Evolutionary conservation across 1,139 yeast genomes (phyloP).

Genomic region (Nakaseomyces sp.): DNA sequence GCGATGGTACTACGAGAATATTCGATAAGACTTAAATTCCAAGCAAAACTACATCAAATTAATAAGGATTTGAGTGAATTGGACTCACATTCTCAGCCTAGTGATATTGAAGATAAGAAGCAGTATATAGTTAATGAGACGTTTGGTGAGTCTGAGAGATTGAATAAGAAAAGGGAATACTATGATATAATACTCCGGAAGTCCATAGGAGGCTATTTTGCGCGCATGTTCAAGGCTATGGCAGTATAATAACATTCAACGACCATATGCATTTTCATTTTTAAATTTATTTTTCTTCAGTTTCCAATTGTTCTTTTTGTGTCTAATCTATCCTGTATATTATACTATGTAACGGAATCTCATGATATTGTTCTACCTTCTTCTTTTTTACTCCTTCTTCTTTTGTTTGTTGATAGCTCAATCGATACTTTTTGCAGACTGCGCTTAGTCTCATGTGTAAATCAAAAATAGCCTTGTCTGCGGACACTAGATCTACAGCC

Average conservation of each 20-base stretch:
- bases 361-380: too few relatives aligned
- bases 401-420: too few relatives aligned
- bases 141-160: background rate
- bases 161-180: background rate
- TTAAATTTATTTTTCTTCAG: too few relatives aligned
- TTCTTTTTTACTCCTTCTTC: too few relatives aligned
- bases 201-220: background rate
- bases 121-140: background rate
- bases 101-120: background rate
- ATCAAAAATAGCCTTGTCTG: too few relatives aligned
- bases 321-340: too few relatives aligned
- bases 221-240: background rate
- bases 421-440: too few relatives aligned
- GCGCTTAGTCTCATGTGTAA: too few relatives aligned
- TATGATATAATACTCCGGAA: background rate
- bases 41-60: background rate
- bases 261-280: too few relatives aligned
- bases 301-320: too few relatives aligned
- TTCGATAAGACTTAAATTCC: constrained; percentile 30
- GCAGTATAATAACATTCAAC: background rate
- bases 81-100: background rate
- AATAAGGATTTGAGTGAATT: background rate
- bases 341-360: too few relatives aligned
- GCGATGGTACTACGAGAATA: constrained; percentile 36
- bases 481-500: too few relatives aligned